Conservation (phyloP, 495 filamentous ascomycete species). For the Tirmania nivea region DNA sequence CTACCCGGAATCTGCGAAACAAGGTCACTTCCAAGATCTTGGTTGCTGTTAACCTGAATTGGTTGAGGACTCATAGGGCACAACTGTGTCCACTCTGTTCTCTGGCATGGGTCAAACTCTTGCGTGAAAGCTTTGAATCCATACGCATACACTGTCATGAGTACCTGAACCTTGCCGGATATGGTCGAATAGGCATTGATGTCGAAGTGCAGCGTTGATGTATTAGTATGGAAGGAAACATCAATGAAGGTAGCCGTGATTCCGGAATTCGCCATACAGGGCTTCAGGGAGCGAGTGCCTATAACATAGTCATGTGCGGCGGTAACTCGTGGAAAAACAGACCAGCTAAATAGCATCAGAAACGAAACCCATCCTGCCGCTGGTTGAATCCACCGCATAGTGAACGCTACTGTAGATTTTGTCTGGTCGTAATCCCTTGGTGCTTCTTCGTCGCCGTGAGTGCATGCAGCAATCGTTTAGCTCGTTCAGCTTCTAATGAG, state of each 20-base stretch:
- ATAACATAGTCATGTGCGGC: background rate
- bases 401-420: too few relatives aligned
- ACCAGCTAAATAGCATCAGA: too few relatives aligned
- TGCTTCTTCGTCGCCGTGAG: too few relatives aligned
- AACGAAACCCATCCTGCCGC: too few relatives aligned
- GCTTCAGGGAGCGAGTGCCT: slow-evolving; percentile 45
- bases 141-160: slow-evolving; percentile 54
- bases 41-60: slow-evolving; percentile 49
- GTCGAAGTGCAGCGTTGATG: slow-evolving; percentile 46
- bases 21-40: slow-evolving; percentile 19
- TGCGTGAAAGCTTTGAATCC: slow-evolving; percentile 43
- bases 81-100: slow-evolving; percentile 41
- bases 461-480: too few relatives aligned
- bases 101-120: slow-evolving; percentile 51
- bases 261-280: slow-evolving; percentile 51
- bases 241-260: slow-evolving; percentile 64
- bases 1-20: slow-evolving; percentile 40
- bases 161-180: slow-evolving; percentile 55
- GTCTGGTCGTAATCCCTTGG: too few relatives aligned
- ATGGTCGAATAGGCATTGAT: slow-evolving; percentile 66
- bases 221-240: slow-evolving; percentile 51
- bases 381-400: too few relatives aligned
- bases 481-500: too few relatives aligned
- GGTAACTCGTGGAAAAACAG: too few relatives aligned
- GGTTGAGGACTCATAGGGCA: slow-evolving; percentile 80